These are phyloP conservation scores for Cordyceps fumosorosea DNA, from an alignment of 2,329 filamentous ascomycete species.

Conservation along the genomic window DNA sequence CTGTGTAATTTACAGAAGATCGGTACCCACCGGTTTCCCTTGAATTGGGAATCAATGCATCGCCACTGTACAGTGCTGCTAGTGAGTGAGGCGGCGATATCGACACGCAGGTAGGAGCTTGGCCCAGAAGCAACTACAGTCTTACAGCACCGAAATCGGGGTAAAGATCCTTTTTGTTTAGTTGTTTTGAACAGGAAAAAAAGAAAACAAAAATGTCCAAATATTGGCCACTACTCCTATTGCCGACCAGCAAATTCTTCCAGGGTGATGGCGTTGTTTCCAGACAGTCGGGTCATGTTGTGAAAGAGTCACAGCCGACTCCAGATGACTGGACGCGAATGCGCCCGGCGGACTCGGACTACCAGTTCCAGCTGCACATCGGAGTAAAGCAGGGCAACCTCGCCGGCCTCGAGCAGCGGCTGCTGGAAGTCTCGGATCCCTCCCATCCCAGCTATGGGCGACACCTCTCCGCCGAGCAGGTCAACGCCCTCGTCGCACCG, in stretches of 20 bases:
- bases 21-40: neutral
- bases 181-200: neutral
- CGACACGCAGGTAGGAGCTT: neutral
- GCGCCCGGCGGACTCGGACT: neutral
- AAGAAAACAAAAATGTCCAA: neutral
- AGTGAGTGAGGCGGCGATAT: neutral
- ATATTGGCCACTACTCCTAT: neutral
- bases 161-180: too few species aligned
- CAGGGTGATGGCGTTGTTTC: too few species aligned
- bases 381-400: neutral
- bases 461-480: conserved; percentile 6
- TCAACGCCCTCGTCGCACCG: neutral
- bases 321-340: neutral
- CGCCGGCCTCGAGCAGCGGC: neutral
- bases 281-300: neutral
- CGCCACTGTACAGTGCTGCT: neutral
- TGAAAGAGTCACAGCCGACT: conserved; percentile 1
- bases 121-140: neutral
- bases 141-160: neutral
- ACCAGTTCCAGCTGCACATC: neutral
- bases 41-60: neutral
- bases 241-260: neutral
- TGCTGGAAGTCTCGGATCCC: conserved; percentile 10
- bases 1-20: neutral
- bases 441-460: neutral